These are phyloP conservation scores for Corymbia maculata DNA, from an alignment of 345 rosid genomes.

Conservation along the genomic window DNA sequence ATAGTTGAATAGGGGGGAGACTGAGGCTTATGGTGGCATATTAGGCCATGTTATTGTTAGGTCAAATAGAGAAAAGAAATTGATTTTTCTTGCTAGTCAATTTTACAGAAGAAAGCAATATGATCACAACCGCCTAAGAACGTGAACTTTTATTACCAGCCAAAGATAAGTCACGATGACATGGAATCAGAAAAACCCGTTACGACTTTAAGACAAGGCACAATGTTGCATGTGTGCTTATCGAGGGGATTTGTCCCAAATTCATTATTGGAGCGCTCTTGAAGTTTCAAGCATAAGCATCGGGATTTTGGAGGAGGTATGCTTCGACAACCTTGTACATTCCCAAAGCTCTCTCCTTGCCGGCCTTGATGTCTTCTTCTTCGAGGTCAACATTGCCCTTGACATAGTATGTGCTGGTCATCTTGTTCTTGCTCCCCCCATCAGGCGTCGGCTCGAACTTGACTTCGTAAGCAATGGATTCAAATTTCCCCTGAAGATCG, in stretches of 20 bases:
- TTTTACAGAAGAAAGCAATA: background rate
- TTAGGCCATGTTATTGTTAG: background rate
- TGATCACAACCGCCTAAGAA: background rate
- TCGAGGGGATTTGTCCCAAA: background rate
- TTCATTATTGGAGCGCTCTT: background rate
- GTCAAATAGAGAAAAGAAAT: background rate
- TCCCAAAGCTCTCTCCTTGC: conserved; percentile 20
- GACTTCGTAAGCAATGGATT: conserved; percentile 9
- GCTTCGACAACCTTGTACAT: conserved; percentile 21
- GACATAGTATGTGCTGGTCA: conserved; percentile 17
- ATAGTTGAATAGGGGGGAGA: background rate
- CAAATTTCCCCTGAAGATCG: conserved; percentile 21
- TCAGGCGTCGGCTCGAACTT: conserved; percentile 12
- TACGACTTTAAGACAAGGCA: background rate
- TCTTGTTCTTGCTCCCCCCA: conserved; percentile 25
- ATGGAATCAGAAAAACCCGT: background rate
- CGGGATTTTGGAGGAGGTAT: conserved; percentile 19
- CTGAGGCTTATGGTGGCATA: background rate
- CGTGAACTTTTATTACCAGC: background rate
- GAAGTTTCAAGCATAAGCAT: conserved; percentile 9
- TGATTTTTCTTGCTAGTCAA: background rate
- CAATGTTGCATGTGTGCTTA: background rate
- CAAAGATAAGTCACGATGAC: background rate
- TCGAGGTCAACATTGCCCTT: conserved; percentile 5
- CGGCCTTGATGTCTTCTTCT: conserved; percentile 17